Base-by-base conservation (phyloP, 768 basidiomycete species). In the Serendipita indica region DNA sequence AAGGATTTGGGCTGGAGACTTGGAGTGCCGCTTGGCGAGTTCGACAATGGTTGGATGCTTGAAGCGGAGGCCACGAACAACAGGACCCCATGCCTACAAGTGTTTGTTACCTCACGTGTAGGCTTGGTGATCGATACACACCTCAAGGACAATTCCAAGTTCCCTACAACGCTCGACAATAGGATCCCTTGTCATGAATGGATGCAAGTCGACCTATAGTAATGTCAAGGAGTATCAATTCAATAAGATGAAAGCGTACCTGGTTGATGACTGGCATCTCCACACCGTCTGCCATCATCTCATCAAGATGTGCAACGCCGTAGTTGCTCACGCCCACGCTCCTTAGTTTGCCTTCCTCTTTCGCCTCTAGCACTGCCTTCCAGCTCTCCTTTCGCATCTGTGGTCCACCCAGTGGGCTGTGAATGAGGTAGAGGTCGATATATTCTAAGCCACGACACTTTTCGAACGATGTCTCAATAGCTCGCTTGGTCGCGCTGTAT, bases 401-500 rank as follows among this genome's bases (percentile, higher is more conserved):
- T 0, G 75, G 71, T 3, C 83, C 83, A 18, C 83, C 82, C 45
- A 81, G 72, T 3, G 85, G 83, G 14, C 78, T 78, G 63, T 86
- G 84, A 32, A 86, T 75, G 58, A 86, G 76, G 69, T 84, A 88
- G 6, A 86, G 70, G 64, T 86, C 84, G 61, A 86, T 79, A 58
- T 70, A 73, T 3, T 66, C 80, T n/a, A 84, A 70, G 0, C 77
- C 76, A 0, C 57, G 70, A 66, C 74, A 80, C 57, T 67, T 69
- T 25, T 76, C 66, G 18, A 86, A 66, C 2, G 81, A 83, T 41
- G 70, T 72, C 62, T 77, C 65, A 61, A 86, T 79, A 33, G 75
- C 69, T 57, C 75, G 72, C 60, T 68, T 72, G 22, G 76, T 74
- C 13, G 74, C 66, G 2, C 74, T 72, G 65, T 81, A 79, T 25